These are phyloP conservation scores for Mycena sanguinolenta DNA, from an alignment of 768 basidiomycete species.

Conservation along the genomic window DNA sequence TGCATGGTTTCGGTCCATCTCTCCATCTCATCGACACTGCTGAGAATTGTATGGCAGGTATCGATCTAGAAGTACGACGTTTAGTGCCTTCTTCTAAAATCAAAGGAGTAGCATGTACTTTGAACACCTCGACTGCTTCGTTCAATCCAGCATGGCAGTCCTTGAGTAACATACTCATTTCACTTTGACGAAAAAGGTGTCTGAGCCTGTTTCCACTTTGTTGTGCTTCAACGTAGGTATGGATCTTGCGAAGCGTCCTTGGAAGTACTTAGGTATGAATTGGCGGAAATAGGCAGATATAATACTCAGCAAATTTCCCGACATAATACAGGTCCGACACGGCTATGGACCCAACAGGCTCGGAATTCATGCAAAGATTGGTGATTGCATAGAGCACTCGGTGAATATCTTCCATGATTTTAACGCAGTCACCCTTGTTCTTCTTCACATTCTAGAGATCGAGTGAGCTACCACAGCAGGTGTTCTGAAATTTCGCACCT, in stretches of 20 bases:
- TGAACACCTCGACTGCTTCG: neutral
- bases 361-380: conserved; percentile 5
- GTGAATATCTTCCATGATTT: neutral
- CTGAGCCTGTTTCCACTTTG: conserved; percentile 5
- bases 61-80: neutral
- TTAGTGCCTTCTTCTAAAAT: neutral
- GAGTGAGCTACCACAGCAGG: neutral
- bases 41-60: neutral
- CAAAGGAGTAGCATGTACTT: neutral
- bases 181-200: neutral
- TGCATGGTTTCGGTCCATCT: neutral
- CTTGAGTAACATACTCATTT: neutral
- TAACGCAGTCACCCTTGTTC: conserved; percentile 3
- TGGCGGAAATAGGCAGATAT: neutral
- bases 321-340: neutral
- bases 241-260: conserved; percentile 12
- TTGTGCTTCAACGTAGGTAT: conserved; percentile 1
- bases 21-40: neutral
- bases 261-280: neutral
- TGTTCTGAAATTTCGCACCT: neutral
- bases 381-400: neutral
- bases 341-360: neutral
- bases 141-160: neutral
- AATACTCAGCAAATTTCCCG: conserved; percentile 11
- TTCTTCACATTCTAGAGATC: neutral